Base-by-base conservation (phyloP, 345 rosid genomes). In the Geranium rotundifolium region DNA sequence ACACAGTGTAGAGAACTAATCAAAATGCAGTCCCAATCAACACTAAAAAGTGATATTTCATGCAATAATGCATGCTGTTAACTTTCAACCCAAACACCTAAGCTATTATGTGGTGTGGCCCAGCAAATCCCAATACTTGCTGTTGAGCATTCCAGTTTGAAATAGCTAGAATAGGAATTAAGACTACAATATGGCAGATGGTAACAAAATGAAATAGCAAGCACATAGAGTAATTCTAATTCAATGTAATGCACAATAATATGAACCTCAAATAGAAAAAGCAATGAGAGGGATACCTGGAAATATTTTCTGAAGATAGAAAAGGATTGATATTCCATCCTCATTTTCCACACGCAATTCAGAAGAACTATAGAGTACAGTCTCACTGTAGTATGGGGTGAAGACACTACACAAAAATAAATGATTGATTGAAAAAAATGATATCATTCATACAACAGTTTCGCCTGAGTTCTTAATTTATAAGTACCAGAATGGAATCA, bases 341-440 rank as follows among this genome's bases (percentile, higher is more conserved):
- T 93, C 99, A 75, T 93, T 93, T 82, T 93, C 97, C 17, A 77
- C 80, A 67, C 84, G 92, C 74, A 93, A 73, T 4, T 93, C 99
- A 55, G 90, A 80, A 73, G 83, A 79, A 73, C 99, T 90, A 81
- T 93, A 93, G 60, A 93, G 79, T 61, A 93, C 99, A 61, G 99
- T 93, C 86, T 93, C 99, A 54, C 97, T 93, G 84, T 93, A 93
- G 85, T 93, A 93, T 13, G 99, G 99, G 31, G 99, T 93, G 81
- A 93, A 93, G 65, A 93, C 96, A 70, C 99, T 93, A 67, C 75
- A 65, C 69, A 54, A 73, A 72, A 68, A 66, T 61, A 37, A 54
- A 68, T 67, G 65, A 63, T 20, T 18, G 57, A 65, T 52, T 67
- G 55, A 37, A 19, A 60, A 39, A 34, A 20, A 30, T 54, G 8